Evolutionary conservation across 208 protist species (phyloP), one percentile per base, ranked within the genome.

Genomic region (Wallacemonas sp.): DNA sequence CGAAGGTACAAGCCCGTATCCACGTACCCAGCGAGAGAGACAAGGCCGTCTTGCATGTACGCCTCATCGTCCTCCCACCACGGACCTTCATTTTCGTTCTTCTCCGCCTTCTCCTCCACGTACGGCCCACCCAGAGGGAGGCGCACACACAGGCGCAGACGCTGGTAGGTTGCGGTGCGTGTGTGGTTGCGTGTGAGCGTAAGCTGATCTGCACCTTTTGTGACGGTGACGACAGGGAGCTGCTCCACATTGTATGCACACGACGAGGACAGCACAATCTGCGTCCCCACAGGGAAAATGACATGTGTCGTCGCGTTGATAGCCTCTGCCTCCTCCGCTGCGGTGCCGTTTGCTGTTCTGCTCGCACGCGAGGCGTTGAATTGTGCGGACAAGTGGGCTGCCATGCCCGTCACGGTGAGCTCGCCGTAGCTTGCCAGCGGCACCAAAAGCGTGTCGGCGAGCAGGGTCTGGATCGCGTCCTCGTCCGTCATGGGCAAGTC

Each of bases 371-470:
- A 27, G 22, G 30, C 62, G 31, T 56, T 56, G 51, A 34, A 11
- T 2, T 19, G 26, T 8, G 39, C 26, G 28, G 46, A 27, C 17
- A 31, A n/a, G 21, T 21, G 6, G 8, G 59, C 45, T 4, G 17
- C 30, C 47, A 56, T 68, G 2, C 51, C 62, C 11, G 72, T 70
- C 19, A 89, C n/a, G 62, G 81, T 72, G 4, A 92, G 73, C 33
- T 65, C 73, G 38, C 86, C 86, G 34, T 58, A 55, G 58, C 75
- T 83, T 59, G 44, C 33, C 27, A 70, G 70, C 1, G 82, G 80
- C 14, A 92, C 79, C 36, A 92, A 70, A 0, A 92, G 66, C 12
- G 82, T 88, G 66, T 80, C 68, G n/a, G 63, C 33, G 14, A 92
- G 68, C n/a, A 77, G 58, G 45, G 72, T 47, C 31, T 64, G 72